Conservation (phyloP, 2,329 filamentous ascomycete genomes). For the Rosellinia necatrix region DNA sequence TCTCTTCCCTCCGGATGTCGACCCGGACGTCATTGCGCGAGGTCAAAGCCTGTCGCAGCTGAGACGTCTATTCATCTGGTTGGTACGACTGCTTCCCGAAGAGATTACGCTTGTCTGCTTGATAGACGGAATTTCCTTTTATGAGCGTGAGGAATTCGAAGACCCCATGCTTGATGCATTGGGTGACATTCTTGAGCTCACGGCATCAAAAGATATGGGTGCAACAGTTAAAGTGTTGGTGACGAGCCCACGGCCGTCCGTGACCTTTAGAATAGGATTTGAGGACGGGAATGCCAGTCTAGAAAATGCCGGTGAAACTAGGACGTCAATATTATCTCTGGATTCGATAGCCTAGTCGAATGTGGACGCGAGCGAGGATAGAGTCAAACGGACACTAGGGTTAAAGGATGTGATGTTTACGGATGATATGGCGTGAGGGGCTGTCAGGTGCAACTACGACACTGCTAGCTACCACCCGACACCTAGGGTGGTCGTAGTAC, state of each 20-base stretch:
- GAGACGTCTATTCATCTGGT: background rate
- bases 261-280: slow-evolving; percentile 2
- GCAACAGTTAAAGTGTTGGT: slow-evolving; percentile 3
- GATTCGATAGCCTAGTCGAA: background rate
- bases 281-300: background rate
- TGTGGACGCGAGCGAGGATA: background rate
- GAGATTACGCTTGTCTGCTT: slow-evolving; percentile 3
- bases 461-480: too few relatives aligned
- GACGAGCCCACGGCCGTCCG: slow-evolving; percentile 3
- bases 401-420: background rate
- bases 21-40: background rate
- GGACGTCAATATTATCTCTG: background rate
- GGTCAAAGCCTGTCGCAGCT: background rate
- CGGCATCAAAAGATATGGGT: background rate
- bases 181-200: background rate
- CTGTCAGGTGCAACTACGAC: background rate
- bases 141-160: slow-evolving; percentile 13
- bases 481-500: too few relatives aligned
- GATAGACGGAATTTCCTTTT: background rate
- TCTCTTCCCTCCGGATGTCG: background rate
- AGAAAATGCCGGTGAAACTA: background rate
- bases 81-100: background rate
- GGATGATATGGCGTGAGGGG: background rate
- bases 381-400: background rate
- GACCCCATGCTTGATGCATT: slow-evolving; percentile 6